Evolutionary conservation across 306 rosid genomes (phyloP).

Genomic region (Prinsepia uniflora): DNA sequence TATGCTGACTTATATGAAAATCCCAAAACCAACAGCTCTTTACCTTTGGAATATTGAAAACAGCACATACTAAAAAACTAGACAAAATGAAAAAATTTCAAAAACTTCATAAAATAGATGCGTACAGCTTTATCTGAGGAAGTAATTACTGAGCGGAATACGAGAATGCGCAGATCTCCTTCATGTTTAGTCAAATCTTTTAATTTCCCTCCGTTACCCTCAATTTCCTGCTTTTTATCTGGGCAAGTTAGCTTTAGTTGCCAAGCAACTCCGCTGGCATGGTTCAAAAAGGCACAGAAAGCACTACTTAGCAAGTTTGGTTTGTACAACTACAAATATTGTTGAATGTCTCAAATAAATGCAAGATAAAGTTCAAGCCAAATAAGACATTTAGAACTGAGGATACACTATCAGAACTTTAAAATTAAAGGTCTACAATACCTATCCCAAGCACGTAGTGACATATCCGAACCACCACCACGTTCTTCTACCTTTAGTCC

Average conservation of each 20-base stretch:
- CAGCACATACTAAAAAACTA: conserved; percentile 12
- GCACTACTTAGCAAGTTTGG: conserved; percentile 17
- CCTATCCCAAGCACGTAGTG: conserved; percentile 89
- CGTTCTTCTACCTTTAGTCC: conserved; percentile 64
- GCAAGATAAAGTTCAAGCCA: conserved; percentile 5
- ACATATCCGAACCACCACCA: conserved; percentile 65
- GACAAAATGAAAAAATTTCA: not conserved
- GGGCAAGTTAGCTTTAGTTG: conserved; percentile 62
- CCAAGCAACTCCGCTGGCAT: conserved; percentile 77
- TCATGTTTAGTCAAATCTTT: conserved; percentile 35
- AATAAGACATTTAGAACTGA: not conserved
- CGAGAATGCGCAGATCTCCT: conserved; percentile 51
- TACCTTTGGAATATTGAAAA: conserved; percentile 8
- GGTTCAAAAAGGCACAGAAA: conserved; percentile 24
- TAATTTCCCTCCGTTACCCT: conserved; percentile 30
- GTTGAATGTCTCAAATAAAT: not conserved
- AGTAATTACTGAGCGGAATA: conserved; percentile 62
- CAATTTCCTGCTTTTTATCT: conserved; percentile 37
- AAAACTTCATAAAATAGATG: conserved; percentile 18
- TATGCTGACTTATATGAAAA: conserved; percentile 13
- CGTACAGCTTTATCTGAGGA: conserved; percentile 72
- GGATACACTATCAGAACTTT: conserved; percentile 13
- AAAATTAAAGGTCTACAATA: conserved; percentile 17
- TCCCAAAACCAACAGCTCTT: conserved; percentile 4
- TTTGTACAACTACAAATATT: not conserved